Evolutionary conservation across 371 early-diverging fungal genomes (phyloP).

Genomic region (Blakeslea trispora): DNA sequence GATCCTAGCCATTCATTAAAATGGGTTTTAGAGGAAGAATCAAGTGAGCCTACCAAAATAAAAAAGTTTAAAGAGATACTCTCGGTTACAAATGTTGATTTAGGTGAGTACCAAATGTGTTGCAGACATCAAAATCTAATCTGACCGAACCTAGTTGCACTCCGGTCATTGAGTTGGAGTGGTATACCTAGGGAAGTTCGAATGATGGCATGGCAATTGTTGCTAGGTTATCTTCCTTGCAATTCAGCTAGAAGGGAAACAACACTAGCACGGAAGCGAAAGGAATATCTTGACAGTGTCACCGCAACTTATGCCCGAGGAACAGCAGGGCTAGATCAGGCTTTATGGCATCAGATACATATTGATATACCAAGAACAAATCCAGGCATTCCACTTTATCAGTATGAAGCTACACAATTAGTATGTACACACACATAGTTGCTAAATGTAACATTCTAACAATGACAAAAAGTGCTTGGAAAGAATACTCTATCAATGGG

Average conservation of each 20-base stretch:
- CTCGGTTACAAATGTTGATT: conserved; percentile 73
- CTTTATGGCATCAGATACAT: conserved; percentile 91
- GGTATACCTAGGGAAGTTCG: conserved; percentile 88
- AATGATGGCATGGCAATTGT: conserved; percentile 87
- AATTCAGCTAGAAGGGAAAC: conserved; percentile 80
- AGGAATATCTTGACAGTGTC: conserved; percentile 87
- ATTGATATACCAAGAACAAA: conserved; percentile 95
- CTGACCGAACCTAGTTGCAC: conserved; percentile 46
- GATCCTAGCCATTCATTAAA: conserved; percentile 28
- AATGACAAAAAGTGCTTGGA: conserved; percentile 86
- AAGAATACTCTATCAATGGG: conserved; percentile 95
- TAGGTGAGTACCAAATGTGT: conserved; percentile 46
- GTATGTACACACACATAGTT: no score
- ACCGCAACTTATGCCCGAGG: conserved; percentile 79
- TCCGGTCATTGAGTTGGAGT: conserved; percentile 86
- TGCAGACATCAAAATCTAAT: not conserved
- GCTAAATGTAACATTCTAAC: no score
- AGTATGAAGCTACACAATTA: conserved; percentile 77
- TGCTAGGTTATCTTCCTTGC: conserved; percentile 89
- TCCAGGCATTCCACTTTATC: conserved; percentile 83
- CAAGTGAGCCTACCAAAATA: conserved; percentile 31
- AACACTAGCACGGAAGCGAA: conserved; percentile 84
- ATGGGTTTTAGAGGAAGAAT: conserved; percentile 21
- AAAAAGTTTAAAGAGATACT: conserved; percentile 75
- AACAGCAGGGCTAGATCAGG: conserved; percentile 79